phyloP scores from a whole-genome alignment of 805 yeast species.

The Dipodascus albidus region DNA sequence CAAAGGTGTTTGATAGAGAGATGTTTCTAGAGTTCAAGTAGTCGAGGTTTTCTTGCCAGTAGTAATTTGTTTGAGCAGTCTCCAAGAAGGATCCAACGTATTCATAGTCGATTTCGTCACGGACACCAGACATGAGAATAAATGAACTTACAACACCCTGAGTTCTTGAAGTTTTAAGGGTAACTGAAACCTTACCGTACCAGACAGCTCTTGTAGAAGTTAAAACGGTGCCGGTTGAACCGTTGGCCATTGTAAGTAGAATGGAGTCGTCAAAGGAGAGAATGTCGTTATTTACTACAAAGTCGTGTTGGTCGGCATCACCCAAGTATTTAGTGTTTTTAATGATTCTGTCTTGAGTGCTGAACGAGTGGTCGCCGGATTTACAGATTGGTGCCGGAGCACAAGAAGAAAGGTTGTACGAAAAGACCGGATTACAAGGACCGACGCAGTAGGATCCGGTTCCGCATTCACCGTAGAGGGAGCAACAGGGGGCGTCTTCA shows the following conservation, averaged over 20 bases:
- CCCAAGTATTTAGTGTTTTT: constrained; percentile 46
- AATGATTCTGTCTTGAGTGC: constrained; percentile 24
- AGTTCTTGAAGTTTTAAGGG: constrained; percentile 59
- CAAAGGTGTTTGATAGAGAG: constrained; percentile 41
- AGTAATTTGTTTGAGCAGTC: constrained; percentile 66
- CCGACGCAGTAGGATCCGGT: constrained; percentile 70
- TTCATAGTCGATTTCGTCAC: constrained; percentile 88
- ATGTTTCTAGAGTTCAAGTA: constrained; percentile 45
- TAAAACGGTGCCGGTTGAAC: constrained; percentile 65
- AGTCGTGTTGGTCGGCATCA: constrained; percentile 51
- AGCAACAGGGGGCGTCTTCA: constrained; percentile 69
- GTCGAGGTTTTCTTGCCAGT: constrained; percentile 62
- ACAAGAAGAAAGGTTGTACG: constrained; percentile 57
- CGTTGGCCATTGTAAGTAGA: constrained; percentile 68
- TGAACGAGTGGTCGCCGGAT: constrained; percentile 23
- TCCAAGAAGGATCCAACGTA: constrained; percentile 66
- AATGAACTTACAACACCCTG: constrained; percentile 77
- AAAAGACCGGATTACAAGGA: constrained; percentile 73
- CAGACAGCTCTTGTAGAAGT: constrained; percentile 72
- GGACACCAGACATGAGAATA: constrained; percentile 69
- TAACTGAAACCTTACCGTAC: constrained; percentile 73
- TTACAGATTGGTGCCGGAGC: constrained; percentile 77
- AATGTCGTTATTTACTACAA: constrained; percentile 49
- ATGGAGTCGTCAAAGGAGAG: constrained; percentile 42
- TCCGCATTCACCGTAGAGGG: constrained; percentile 71